Base-by-base conservation (phyloP, 352 stramenopile genomes). In the Phytophthora idaei region DNA sequence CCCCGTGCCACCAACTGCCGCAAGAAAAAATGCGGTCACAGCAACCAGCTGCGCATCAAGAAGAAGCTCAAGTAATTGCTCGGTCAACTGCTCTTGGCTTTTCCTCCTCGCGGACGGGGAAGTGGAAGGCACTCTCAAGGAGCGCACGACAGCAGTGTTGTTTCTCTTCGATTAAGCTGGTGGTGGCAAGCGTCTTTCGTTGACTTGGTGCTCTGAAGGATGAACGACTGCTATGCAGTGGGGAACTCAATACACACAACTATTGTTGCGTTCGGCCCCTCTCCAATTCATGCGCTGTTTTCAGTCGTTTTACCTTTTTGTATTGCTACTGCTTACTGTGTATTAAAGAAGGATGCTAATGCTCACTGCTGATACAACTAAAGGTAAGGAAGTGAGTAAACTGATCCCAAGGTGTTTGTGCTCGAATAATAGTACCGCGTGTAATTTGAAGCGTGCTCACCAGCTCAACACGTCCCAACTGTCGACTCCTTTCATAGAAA, bases 11-110 rank as follows among this genome's bases (percentile, higher is more conserved):
- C 93, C 66, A 99, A 99, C 93, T 99, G 98, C 95, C 94, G 98
- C 77, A 99, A 99, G 97, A 99, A 99, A 93, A 99, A 99, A 94
- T 99, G 98, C 78, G 98, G 98, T 77, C 98, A 99, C 91, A 99
- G 97, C 68, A 98, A 96, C 78, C 98, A 99, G 90, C 91, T 99
- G 69, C 96, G 98, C 79, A 97, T 98, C 81, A 99, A 99, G 97
- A 99, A 99, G 93, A 99, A 99, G 92, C 91, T 99, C 71, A 99
- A 99, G 90, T 99, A 99, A 97, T 60, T 63, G 52, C 56, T 61
- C 11, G 6, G 15, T 31, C 25, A 37, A 42, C n/a, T 69, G 28
- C 29, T 28, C 41, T 59, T 48, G 52, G 29, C 31, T 57, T 45
- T 48, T 61, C 57, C 32, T 54, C n/a, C 27, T 68, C 37, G 47